phyloP scores from a whole-genome alignment of 192 early-diverging fungal genomes.

The Podila minutissima region DNA sequence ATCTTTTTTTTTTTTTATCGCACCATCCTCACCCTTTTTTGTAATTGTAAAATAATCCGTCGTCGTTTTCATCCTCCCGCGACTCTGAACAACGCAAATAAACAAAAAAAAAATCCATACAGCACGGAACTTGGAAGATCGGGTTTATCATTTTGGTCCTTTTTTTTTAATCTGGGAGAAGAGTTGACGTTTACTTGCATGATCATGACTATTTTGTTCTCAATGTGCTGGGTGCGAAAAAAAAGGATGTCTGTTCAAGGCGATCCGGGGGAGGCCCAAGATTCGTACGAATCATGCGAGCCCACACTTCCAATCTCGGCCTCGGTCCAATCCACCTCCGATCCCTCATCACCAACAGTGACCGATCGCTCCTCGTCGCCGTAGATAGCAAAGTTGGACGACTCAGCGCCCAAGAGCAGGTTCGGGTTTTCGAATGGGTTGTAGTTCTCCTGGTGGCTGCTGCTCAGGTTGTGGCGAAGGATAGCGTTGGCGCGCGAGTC shows the following conservation, averaged over 20 bases:
- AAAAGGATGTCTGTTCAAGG: not conserved
- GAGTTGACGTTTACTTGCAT: not conserved
- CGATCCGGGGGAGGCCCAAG: constrained; percentile 27
- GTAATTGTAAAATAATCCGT: not conserved
- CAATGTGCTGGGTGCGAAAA: not conserved
- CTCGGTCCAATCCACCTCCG: constrained; percentile 44
- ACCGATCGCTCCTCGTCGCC: constrained; percentile 21
- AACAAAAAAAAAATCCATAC: no score
- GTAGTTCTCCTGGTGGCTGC: constrained; percentile 28
- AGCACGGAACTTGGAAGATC: not conserved
- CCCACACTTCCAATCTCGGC: constrained; percentile 43
- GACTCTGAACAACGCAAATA: no score
- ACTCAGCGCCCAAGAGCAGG: constrained; percentile 10
- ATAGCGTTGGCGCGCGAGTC: constrained; percentile 28
- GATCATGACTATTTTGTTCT: not conserved
- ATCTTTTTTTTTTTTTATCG: not conserved
- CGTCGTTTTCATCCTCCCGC: not conserved
- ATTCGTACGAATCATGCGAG: constrained; percentile 42
- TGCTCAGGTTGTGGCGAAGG: constrained; percentile 35
- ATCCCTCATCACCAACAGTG: constrained; percentile 26
- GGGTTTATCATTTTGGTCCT: not conserved
- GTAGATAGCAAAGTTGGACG: constrained; percentile 14
- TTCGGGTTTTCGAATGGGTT: constrained; percentile 40
- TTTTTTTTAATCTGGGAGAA: not conserved
- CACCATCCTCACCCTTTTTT: not conserved